Base-by-base conservation (phyloP, 1,139 yeast genomes). In the Meyerozyma guilliermondii region DNA sequence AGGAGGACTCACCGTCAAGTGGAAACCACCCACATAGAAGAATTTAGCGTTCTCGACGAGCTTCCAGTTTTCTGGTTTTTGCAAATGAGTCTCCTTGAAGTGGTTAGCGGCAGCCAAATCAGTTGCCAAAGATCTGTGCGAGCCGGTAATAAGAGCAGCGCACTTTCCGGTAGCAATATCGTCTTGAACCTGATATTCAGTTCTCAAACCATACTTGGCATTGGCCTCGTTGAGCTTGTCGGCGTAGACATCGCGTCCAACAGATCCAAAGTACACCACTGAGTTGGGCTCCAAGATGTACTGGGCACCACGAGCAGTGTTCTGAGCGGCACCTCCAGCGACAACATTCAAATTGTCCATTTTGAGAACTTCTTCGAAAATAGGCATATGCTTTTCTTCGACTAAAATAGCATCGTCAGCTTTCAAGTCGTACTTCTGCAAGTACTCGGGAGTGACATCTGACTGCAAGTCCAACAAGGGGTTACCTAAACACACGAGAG, bases 311-410 rank as follows among this genome's bases (percentile, higher is more conserved):
- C 99, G 83, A 46, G 98, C 97, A 50, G 98, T 83, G 74, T 92
- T 92, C 73, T 92, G 99, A 47, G 98, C 98, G 55, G 99, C 98
- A 64, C 99, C 99, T 55, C 99, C 99, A 48, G 99, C 98, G 55
- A 92, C 80, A 50, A 82, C 70, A 59, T 81, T 79, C 53, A 87
- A 82, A 49, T 75, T 80, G 36, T 78, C 72, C 62, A 72, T 71
- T 41, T 74, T 65, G 50, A 87, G 70, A 53, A 86, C 77, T 67
- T 91, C 98, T 46, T 78, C 83, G 65, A 74, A 92, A 63, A 92
- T 87, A 44, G 91, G 87, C 79, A 83, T 68, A 71, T 88, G 97
- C 66, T 83, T 79, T 52, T 82, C 91, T 58, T 91, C 98, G 43
- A 84, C 89, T 51, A 92, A 80, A 57, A 92, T 89, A 52, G 98